Evolutionary conservation across 352 stramenopile genomes (phyloP).

Genomic region (Aphanomyces stellatus): DNA sequence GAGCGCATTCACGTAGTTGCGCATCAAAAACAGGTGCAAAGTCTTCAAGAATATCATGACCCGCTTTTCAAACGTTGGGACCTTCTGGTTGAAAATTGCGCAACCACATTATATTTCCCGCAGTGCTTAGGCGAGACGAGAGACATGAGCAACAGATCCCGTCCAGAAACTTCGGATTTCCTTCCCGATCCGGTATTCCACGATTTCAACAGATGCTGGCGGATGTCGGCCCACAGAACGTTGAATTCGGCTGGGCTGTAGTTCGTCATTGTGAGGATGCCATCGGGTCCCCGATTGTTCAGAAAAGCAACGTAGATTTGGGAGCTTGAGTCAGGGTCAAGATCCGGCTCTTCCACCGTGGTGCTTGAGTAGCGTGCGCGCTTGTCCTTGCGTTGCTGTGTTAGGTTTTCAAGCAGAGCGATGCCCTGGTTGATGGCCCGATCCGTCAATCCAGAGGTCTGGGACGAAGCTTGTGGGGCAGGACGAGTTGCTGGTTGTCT

Average conservation of each 20-base stretch:
- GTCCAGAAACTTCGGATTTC: neutral
- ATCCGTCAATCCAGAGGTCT: no score
- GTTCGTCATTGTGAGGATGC: slow-evolving; percentile 3
- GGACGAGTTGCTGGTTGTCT: no score
- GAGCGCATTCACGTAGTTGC: neutral
- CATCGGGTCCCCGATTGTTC: neutral
- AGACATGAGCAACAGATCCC: slow-evolving; percentile 6
- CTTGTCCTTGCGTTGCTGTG: slow-evolving; percentile 38
- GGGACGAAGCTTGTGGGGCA: no score
- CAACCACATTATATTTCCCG: neutral
- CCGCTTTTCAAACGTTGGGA: neutral
- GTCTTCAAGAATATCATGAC: neutral
- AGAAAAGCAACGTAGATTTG: slow-evolving; percentile 43
- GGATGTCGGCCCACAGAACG: neutral
- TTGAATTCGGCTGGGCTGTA: slow-evolving; percentile 10
- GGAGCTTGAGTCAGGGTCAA: slow-evolving; percentile 69
- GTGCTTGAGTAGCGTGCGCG: slow-evolving; percentile 43
- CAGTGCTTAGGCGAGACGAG: neutral
- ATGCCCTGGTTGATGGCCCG: no score
- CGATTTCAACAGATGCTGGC: slow-evolving; percentile 10
- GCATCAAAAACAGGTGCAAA: neutral
- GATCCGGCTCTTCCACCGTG: slow-evolving; percentile 68
- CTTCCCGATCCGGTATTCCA: neutral
- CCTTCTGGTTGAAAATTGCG: neutral
- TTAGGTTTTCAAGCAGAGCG: no score